Percentiles rank a stretch among this genome's conserved stretches.
Conservation (phyloP, 805 yeast species). For the Saccharomycopsis sp. region DNA sequence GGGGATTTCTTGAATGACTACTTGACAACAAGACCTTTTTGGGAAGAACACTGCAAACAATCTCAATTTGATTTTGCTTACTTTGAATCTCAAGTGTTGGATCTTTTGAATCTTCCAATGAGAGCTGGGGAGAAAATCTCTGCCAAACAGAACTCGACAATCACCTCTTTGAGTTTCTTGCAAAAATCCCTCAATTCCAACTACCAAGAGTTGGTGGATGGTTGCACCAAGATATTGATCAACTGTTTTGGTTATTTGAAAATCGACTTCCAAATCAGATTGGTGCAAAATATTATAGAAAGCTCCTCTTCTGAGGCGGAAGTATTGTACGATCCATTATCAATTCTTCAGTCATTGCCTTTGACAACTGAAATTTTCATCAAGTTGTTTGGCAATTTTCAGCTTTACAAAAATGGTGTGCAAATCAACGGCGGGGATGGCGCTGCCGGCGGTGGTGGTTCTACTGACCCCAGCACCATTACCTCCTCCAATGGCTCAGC, state of each 20-base stretch:
- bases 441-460: too few species aligned
- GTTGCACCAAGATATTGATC: conserved; percentile 44
- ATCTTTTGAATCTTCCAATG: conserved; percentile 56
- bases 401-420: conserved; percentile 38
- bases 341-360: conserved; percentile 43
- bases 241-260: conserved; percentile 50
- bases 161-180: conserved; percentile 40
- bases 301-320: conserved; percentile 34
- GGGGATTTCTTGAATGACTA: conserved; percentile 38
- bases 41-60: conserved; percentile 36
- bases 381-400: conserved; percentile 49
- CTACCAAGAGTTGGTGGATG: conserved; percentile 34
- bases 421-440: too few species aligned
- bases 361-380: conserved; percentile 51
- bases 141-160: conserved; percentile 6
- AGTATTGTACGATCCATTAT: conserved; percentile 43
- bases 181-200: conserved; percentile 42
- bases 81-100: conserved; percentile 51
- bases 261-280: conserved; percentile 43
- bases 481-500: conserved; percentile 6
- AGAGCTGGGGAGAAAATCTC: conserved; percentile 37
- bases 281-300: conserved; percentile 55
- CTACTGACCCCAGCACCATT: too few species aligned
- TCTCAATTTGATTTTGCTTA: conserved; percentile 42
- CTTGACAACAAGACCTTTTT: conserved; percentile 35